Conservation (phyloP, 148 eudicot species). For the Camellia japonica region DNA sequence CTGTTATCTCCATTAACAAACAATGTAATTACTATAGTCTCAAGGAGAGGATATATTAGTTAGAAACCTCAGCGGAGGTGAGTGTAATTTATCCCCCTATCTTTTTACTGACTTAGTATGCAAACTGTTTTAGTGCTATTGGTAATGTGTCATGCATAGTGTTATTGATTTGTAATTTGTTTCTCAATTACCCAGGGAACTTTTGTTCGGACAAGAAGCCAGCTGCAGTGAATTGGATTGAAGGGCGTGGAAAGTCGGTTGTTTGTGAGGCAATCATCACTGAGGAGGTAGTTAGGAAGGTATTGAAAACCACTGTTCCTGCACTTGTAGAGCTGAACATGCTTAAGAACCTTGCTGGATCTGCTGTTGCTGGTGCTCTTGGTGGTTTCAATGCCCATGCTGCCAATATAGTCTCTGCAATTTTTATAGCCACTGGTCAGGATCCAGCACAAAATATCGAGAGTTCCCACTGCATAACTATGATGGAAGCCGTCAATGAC, state of each 20-base stretch:
- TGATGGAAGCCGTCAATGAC: background rate
- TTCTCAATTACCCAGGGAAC: background rate
- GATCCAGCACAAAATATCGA: background rate
- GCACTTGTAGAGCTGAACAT: background rate
- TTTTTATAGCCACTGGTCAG: slow-evolving; percentile 5
- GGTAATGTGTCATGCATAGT: background rate
- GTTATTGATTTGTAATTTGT: background rate
- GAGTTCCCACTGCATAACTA: slow-evolving; percentile 9
- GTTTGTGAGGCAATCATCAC: slow-evolving; percentile 6
- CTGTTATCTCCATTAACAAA: too few species aligned
- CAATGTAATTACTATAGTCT: too few species aligned
- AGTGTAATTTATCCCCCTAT: too few species aligned
- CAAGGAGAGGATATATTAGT: too few species aligned
- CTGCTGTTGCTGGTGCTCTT: slow-evolving; percentile 4
- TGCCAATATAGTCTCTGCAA: slow-evolving; percentile 1
- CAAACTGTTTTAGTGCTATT: background rate
- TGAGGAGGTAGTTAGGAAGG: background rate
- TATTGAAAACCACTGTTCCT: background rate
- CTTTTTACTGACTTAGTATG: too few species aligned
- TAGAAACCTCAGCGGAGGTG: too few species aligned
- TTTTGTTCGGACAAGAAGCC: slow-evolving; percentile 7
- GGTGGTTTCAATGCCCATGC: slow-evolving; percentile 13
- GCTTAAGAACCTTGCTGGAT: slow-evolving; percentile 3
- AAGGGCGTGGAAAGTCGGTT: slow-evolving; percentile 3
- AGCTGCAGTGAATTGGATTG: slow-evolving; percentile 4